Conservation (phyloP, 148 eudicot genomes). For the Vaccinium vitisidaea region DNA sequence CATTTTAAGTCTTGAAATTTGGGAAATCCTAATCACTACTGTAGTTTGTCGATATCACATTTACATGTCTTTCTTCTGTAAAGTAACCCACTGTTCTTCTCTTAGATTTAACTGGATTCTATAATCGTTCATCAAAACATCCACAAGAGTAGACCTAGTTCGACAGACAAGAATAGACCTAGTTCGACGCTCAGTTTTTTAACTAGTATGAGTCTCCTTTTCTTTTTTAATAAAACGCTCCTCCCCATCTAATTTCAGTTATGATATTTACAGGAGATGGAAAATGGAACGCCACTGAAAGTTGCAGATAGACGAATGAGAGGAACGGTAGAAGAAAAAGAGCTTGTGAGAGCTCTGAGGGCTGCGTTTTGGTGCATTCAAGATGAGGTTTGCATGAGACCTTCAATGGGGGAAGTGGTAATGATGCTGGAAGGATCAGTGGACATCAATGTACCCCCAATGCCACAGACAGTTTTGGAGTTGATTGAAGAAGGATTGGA, state of each 20-base stretch:
- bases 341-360: slow-evolving; percentile 57
- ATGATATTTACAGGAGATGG: slow-evolving; percentile 48
- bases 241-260: background rate
- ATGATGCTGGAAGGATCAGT: slow-evolving; percentile 84
- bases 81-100: background rate
- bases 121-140: background rate
- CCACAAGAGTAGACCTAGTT: background rate
- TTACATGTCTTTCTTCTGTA: background rate
- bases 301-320: slow-evolving; percentile 71
- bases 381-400: slow-evolving; percentile 73
- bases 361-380: slow-evolving; percentile 93
- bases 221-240: background rate
- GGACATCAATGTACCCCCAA: slow-evolving; percentile 67
- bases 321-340: slow-evolving; percentile 63
- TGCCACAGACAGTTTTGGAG: slow-evolving; percentile 86
- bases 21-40: background rate
- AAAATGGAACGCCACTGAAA: slow-evolving; percentile 49
- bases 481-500: slow-evolving; percentile 91
- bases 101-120: background rate
- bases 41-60: background rate
- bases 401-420: slow-evolving; percentile 96
- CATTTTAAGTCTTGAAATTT: background rate
- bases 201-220: background rate
- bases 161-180: background rate
- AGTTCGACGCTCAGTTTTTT: background rate